phyloP scores from a whole-genome alignment of 2,329 filamentous ascomycete genomes.

The Coniella vitis region DNA sequence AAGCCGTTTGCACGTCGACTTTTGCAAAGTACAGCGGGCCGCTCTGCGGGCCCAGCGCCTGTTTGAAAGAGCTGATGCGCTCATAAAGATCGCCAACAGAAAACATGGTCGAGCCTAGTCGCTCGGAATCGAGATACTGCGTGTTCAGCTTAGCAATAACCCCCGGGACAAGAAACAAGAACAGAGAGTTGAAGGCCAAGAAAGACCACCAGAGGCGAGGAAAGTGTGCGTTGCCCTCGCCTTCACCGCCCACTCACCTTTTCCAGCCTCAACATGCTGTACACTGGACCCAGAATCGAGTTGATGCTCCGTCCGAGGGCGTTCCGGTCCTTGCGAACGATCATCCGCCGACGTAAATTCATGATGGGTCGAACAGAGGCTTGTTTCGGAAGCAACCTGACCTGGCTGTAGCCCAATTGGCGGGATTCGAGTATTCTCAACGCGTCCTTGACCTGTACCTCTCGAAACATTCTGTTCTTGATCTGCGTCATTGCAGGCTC shows the following conservation, averaged over 20 bases:
- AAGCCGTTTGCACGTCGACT: conserved; percentile 84
- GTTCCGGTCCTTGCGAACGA: conserved; percentile 43
- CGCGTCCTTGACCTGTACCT: conserved; percentile 55
- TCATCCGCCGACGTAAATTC: conserved; percentile 66
- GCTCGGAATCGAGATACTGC: conserved; percentile 43
- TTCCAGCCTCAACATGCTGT: conserved; percentile 72
- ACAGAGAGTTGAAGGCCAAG: not conserved
- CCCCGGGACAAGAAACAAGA: not conserved
- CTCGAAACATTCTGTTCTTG: conserved; percentile 70
- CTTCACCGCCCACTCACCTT: conserved; percentile 41
- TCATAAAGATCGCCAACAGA: conserved; percentile 75
- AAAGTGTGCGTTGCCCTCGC: too few relatives aligned
- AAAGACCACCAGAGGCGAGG: not conserved
- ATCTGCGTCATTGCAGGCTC: conserved; percentile 64
- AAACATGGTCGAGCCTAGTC: conserved; percentile 73
- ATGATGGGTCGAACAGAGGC: conserved; percentile 74
- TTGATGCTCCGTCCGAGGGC: conserved; percentile 62
- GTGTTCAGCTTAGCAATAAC: conserved; percentile 9
- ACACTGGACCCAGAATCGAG: conserved; percentile 55
- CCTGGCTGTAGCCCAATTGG: conserved; percentile 66
- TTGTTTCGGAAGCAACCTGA: conserved; percentile 78
- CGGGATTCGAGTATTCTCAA: conserved; percentile 52
- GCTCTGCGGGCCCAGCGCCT: conserved; percentile 31
- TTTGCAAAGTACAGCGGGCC: conserved; percentile 76
- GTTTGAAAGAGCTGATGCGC: conserved; percentile 64